These are phyloP conservation scores for Trichoderma atrobrunneum DNA, from an alignment of 2,329 filamentous ascomycete species.

Conservation along the genomic window DNA sequence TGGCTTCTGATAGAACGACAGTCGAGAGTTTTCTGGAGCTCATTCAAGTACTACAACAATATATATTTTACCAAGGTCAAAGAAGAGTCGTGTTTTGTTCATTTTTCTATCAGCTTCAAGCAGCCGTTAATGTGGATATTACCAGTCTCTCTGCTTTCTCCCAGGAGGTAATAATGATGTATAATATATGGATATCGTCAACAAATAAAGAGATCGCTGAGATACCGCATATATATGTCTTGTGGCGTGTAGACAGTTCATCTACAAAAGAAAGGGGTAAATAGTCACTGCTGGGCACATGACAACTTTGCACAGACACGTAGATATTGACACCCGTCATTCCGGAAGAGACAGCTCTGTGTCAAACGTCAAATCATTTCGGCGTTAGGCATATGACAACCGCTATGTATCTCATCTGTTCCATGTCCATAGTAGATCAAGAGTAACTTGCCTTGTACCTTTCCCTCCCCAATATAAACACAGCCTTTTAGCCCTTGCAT, in stretches of 20 bases:
- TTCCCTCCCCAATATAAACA: neutral
- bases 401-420: neutral
- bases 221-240: neutral
- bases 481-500: neutral
- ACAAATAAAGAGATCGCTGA: too few relatives aligned
- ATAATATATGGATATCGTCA: too few relatives aligned
- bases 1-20: too few relatives aligned
- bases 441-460: neutral
- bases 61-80: too few relatives aligned
- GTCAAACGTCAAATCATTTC: slow-evolving; percentile 17
- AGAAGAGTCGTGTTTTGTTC: too few relatives aligned
- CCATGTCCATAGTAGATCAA: neutral
- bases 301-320: neutral
- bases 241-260: too few relatives aligned
- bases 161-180: too few relatives aligned
- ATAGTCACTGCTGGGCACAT: neutral
- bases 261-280: neutral
- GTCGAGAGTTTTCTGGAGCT: too few relatives aligned
- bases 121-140: too few relatives aligned
- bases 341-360: neutral
- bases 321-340: neutral
- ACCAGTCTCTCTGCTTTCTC: too few relatives aligned
- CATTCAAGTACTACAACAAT: too few relatives aligned
- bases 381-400: slow-evolving; percentile 6
- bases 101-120: too few relatives aligned